phyloP scores from a whole-genome alignment of 2,329 filamentous ascomycete genomes.

The Lachnellula arida region DNA sequence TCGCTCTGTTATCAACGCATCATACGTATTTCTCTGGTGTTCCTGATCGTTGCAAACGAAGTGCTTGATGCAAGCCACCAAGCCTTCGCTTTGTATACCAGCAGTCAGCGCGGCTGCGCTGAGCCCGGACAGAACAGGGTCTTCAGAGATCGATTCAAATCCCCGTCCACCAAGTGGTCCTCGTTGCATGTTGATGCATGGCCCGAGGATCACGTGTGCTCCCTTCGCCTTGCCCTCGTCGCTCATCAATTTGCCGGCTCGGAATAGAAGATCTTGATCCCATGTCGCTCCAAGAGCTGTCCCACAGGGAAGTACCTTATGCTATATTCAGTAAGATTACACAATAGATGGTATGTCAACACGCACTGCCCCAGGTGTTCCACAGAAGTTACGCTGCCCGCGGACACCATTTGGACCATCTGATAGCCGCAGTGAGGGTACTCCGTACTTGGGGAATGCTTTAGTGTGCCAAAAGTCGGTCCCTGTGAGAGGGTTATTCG shows the following conservation, averaged over 20 bases:
- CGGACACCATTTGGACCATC: conserved; percentile 34
- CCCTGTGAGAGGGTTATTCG: conserved; percentile 20
- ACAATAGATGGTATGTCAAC: too few species aligned
- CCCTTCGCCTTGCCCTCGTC: conserved; percentile 64
- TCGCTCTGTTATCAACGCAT: conserved; percentile 36
- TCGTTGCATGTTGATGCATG: conserved; percentile 48
- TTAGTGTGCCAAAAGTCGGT: conserved; percentile 31
- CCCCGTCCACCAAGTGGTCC: conserved; percentile 44
- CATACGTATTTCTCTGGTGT: conserved; percentile 33
- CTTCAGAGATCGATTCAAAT: conserved; percentile 45
- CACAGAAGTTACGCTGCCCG: too few species aligned
- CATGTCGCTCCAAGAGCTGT: conserved; percentile 57
- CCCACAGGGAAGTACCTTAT: conserved; percentile 35
- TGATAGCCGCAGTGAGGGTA: conserved; percentile 32
- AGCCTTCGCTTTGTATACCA: conserved; percentile 40
- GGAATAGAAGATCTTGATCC: conserved; percentile 59
- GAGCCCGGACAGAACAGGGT: conserved; percentile 42
- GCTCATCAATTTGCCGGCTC: conserved; percentile 62
- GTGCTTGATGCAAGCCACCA: conserved; percentile 43
- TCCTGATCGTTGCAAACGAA: conserved; percentile 43
- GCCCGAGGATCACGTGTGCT: conserved; percentile 66
- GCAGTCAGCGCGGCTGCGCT: conserved; percentile 40
- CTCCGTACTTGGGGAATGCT: conserved; percentile 26
- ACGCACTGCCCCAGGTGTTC: too few species aligned
- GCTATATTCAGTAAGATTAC: background rate